Evolutionary conservation across 2,329 filamentous ascomycete genomes (phyloP).

Genomic region (Claviceps maximensis): DNA sequence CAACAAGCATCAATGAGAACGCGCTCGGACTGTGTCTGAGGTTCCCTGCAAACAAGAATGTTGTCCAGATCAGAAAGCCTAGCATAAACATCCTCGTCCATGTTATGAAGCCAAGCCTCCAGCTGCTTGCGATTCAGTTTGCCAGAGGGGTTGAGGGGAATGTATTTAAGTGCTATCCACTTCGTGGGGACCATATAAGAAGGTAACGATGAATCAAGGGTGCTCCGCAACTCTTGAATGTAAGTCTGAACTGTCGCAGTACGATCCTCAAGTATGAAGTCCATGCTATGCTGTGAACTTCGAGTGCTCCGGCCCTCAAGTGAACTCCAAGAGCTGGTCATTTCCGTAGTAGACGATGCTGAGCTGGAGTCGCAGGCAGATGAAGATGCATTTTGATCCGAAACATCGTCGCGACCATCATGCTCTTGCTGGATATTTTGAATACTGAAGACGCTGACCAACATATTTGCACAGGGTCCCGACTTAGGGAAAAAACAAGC

Average conservation of each 20-base stretch:
- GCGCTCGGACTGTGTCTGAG: conserved; percentile 1
- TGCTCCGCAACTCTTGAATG: conserved; percentile 4
- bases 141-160: conserved; percentile 8
- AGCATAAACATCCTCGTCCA: neutral
- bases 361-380: neutral
- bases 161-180: conserved; percentile 7
- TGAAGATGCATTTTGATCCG: neutral
- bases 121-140: conserved; percentile 9
- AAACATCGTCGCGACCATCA: neutral
- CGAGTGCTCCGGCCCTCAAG: neutral
- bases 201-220: conserved; percentile 6
- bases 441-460: conserved; percentile 4
- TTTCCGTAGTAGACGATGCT: neutral
- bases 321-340: neutral
- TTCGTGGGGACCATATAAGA: conserved; percentile 10
- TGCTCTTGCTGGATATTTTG: neutral
- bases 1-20: conserved; percentile 21
- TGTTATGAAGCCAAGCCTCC: neutral
- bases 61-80: neutral
- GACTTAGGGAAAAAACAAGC: neutral
- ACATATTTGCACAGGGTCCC: conserved; percentile 3
- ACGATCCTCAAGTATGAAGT: neutral
- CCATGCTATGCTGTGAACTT: neutral
- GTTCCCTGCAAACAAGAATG: neutral
- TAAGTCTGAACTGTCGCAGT: neutral